Percentiles rank a stretch among this genome's conserved stretches.
Conservation (phyloP, 1,284 basidiomycete species). For the Pascua guehoae region DNA sequence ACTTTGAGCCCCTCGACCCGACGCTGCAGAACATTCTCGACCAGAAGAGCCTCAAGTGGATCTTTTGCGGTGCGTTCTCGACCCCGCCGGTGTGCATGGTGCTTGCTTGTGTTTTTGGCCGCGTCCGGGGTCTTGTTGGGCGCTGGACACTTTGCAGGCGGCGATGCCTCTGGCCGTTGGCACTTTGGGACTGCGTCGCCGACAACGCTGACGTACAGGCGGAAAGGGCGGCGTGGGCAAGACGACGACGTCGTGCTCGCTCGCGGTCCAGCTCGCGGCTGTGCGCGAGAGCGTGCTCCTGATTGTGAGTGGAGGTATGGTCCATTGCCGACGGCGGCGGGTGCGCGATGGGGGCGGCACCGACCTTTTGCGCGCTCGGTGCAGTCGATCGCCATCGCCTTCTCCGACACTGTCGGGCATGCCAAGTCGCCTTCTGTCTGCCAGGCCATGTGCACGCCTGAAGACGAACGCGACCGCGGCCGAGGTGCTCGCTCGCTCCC, state of each 20-base stretch:
- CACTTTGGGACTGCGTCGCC: no score
- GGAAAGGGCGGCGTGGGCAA: constrained; percentile 90
- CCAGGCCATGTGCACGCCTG: no score
- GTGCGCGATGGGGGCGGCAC: no score
- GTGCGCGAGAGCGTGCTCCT: constrained; percentile 85
- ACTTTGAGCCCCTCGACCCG: constrained; percentile 57
- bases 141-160: no score
- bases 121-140: no score
- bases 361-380: no score
- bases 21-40: constrained; percentile 87
- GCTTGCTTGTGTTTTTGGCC: background rate
- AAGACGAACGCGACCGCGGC: no score
- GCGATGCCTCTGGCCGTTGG: background rate
- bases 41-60: constrained; percentile 87
- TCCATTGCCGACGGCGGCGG: no score
- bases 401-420: no score
- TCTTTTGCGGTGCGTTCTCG: constrained; percentile 75
- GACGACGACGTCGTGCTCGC: constrained; percentile 92
- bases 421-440: background rate
- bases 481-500: no score
- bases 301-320: constrained; percentile 62
- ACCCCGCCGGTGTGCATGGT: no score
- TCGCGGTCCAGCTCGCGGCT: constrained; percentile 87
- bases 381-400: background rate
- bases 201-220: constrained; percentile 55